These are phyloP conservation scores for Lodderomyces oxycetoniae DNA, from an alignment of 1,139 yeast species.

Conservation along the genomic window DNA sequence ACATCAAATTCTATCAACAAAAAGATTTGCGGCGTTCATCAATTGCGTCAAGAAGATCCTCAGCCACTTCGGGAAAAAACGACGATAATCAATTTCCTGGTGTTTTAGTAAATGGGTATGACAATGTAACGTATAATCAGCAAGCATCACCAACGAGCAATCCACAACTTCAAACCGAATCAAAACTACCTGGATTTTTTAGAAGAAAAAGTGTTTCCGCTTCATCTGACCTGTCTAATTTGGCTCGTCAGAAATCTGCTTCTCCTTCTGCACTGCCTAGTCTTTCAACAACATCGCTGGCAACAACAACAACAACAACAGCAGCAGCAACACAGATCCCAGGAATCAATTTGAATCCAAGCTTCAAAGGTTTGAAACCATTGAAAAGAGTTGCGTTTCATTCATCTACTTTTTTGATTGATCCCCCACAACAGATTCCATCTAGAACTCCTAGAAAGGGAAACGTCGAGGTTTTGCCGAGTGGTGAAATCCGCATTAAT, in stretches of 20 bases:
- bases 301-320: conserved; percentile 4
- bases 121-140: conserved; percentile 12
- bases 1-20: conserved; percentile 48
- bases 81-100: conserved; percentile 34
- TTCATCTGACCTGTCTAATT: too few relatives aligned
- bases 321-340: conserved; percentile 7
- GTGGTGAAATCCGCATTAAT: conserved; percentile 58
- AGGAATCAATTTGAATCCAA: conserved; percentile 17
- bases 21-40: conserved; percentile 24
- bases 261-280: too few relatives aligned
- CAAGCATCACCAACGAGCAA: conserved; percentile 4
- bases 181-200: neutral
- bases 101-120: conserved; percentile 30
- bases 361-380: conserved; percentile 31
- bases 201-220: too few relatives aligned
- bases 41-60: conserved; percentile 14
- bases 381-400: conserved; percentile 71
- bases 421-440: conserved; percentile 70
- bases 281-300: conserved; percentile 4
- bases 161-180: neutral
- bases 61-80: conserved; percentile 13
- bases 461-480: conserved; percentile 59
- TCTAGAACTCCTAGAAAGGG: conserved; percentile 63
- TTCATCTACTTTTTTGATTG: conserved; percentile 63
- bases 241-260: too few relatives aligned